These are phyloP conservation scores for Sugiyamaella grinbergsii DNA, from an alignment of 1,139 yeast genomes.

Conservation along the genomic window DNA sequence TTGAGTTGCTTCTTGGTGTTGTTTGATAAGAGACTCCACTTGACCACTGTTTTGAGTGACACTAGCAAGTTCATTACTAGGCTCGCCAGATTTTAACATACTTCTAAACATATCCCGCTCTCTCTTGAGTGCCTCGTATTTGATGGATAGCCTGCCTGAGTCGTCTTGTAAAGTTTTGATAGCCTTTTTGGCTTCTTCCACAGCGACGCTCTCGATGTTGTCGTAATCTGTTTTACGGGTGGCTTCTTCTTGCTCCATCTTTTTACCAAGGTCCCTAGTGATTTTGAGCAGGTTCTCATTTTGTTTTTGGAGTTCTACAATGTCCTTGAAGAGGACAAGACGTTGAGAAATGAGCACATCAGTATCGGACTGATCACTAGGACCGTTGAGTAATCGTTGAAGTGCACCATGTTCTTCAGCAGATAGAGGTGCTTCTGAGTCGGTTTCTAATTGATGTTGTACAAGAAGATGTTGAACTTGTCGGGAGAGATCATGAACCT, in stretches of 20 bases:
- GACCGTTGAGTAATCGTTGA: constrained; percentile 42
- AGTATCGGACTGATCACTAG: constrained; percentile 57
- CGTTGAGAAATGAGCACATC: constrained; percentile 72
- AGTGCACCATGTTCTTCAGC: constrained; percentile 58
- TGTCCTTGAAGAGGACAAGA: constrained; percentile 65
- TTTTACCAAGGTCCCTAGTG: constrained; percentile 67
- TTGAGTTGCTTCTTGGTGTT: constrained; percentile 41
- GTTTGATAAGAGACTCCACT: constrained; percentile 42
- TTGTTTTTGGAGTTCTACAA: constrained; percentile 68
- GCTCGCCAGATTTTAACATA: constrained; percentile 36
- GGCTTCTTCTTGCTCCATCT: constrained; percentile 60
- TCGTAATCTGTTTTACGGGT: constrained; percentile 49
- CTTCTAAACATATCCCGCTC: constrained; percentile 69
- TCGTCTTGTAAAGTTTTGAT: constrained; percentile 68
- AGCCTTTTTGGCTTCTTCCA: constrained; percentile 76
- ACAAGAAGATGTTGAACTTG: constrained; percentile 76
- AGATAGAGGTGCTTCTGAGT: constrained; percentile 56
- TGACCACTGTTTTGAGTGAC: constrained; percentile 35
- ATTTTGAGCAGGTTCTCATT: constrained; percentile 71
- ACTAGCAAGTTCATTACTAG: constrained; percentile 22
- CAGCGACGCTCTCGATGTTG: constrained; percentile 58
- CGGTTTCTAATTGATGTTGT: constrained; percentile 59
- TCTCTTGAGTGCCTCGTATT: constrained; percentile 55
- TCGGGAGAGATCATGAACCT: constrained; percentile 71
- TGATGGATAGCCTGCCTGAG: constrained; percentile 53